Percentiles rank a stretch among this genome's conserved stretches.
These are phyloP conservation scores for Candida endomychidarum DNA, from an alignment of 805 yeast species.

Conservation along the genomic window DNA sequence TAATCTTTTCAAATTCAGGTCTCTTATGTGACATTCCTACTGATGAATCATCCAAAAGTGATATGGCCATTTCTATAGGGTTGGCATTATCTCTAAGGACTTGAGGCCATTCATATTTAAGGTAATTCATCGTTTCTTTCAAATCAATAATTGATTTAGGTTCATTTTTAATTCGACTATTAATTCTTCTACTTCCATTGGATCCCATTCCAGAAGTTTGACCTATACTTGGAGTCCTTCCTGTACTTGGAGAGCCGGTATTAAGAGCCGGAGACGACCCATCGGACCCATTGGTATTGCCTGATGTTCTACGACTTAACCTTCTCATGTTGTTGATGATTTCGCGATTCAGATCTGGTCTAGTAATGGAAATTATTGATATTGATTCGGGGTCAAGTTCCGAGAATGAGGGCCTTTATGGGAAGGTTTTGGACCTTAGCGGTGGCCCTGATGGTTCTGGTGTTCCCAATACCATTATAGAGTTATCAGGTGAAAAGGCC, in stretches of 20 bases:
- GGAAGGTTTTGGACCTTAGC: conserved; percentile 3
- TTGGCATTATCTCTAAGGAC: conserved; percentile 50
- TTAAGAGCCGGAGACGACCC: not conserved
- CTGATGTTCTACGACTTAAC: conserved; percentile 9
- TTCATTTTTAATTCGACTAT: conserved; percentile 1
- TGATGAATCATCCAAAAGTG: conserved; percentile 80
- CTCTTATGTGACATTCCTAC: conserved; percentile 84
- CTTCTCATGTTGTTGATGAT: conserved; percentile 7
- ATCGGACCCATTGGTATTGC: conserved; percentile 1
- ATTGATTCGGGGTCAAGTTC: conserved; percentile 1
- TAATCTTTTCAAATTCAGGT: conserved; percentile 63
- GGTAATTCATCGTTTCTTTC: conserved; percentile 34
- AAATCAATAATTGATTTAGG: conserved; percentile 33
- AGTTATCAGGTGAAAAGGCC: no score
- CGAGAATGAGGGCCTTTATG: not conserved
- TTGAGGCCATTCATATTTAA: conserved; percentile 47
- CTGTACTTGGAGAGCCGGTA: no score
- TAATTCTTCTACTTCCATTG: conserved; percentile 7
- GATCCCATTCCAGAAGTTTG: conserved; percentile 1
- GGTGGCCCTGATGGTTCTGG: no score
- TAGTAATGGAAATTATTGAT: conserved; percentile 9
- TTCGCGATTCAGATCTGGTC: not conserved
- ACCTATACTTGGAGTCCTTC: no score
- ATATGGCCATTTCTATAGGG: conserved; percentile 82
- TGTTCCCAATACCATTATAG: no score